Evolutionary conservation across 2,329 filamentous ascomycete genomes (phyloP).

Genomic region (Microdochium paspali): DNA sequence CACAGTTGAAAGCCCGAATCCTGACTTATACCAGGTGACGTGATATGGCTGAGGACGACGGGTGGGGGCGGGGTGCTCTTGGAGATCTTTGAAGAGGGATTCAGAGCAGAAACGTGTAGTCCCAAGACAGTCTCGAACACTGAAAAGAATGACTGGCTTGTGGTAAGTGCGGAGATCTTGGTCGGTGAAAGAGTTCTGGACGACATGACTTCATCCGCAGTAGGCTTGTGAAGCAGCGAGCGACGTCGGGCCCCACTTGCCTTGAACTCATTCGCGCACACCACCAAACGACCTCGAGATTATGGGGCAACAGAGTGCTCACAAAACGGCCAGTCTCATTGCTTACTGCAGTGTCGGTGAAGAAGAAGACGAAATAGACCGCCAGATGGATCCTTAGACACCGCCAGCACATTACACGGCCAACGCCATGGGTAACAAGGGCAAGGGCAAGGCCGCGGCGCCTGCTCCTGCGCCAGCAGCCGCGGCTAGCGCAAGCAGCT

Average conservation of each 20-base stretch:
- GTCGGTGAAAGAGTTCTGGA: no score
- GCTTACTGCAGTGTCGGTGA: not conserved
- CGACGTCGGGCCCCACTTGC: not conserved
- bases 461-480: conserved; percentile 21
- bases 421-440: conserved; percentile 39
- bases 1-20: no score
- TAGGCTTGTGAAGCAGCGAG: not conserved
- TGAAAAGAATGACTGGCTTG: no score
- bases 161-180: no score
- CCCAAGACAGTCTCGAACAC: no score
- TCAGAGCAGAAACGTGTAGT: no score
- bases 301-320: not conserved
- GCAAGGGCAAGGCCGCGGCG: conserved; percentile 37
- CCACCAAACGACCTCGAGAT: not conserved
- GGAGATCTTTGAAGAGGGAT: no score
- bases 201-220: not conserved
- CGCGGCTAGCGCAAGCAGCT: conserved; percentile 8
- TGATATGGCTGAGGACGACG: no score
- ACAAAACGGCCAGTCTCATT: not conserved
- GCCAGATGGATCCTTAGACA: not conserved
- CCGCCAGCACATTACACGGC: not conserved
- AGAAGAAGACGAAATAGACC: not conserved
- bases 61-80: no score
- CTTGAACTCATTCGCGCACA: not conserved
- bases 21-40: no score